Conservation (phyloP, 2,329 filamentous ascomycete species). For the Pezicula neosporulosa region DNA sequence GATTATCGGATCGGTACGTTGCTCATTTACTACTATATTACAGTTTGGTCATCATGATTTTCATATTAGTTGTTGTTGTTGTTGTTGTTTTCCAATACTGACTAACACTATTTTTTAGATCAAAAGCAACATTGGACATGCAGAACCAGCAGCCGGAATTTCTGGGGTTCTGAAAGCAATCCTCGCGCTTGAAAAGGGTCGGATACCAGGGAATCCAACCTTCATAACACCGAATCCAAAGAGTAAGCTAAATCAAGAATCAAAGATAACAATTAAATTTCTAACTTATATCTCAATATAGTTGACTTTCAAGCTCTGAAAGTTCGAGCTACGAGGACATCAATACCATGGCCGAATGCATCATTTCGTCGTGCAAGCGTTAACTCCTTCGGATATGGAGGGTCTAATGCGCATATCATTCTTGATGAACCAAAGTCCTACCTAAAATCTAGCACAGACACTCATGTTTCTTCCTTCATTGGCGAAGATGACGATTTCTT, state of each 20-base stretch:
- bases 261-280: background rate
- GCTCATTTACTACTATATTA: too few species aligned
- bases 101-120: background rate
- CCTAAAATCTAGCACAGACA: background rate
- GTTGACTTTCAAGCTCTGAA: slow-evolving; percentile 3
- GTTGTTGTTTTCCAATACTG: background rate
- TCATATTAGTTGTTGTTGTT: too few species aligned
- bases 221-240: slow-evolving; percentile 30
- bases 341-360: slow-evolving; percentile 20
- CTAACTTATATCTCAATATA: background rate
- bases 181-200: slow-evolving; percentile 25
- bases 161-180: slow-evolving; percentile 39
- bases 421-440: slow-evolving; percentile 24
- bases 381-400: slow-evolving; percentile 36
- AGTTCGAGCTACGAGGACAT: slow-evolving; percentile 5
- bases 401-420: slow-evolving; percentile 41
- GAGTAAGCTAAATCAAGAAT: slow-evolving; percentile 6
- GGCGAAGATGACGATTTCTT: slow-evolving; percentile 1
- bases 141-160: slow-evolving; percentile 39
- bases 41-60: too few species aligned
- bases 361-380: slow-evolving; percentile 14
- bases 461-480: slow-evolving; percentile 6
- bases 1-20: slow-evolving; percentile 13
- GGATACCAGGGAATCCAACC: slow-evolving; percentile 12
- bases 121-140: slow-evolving; percentile 40